These are phyloP conservation scores for Colletotrichum sp. DNA, from an alignment of 2,329 filamentous ascomycete species.

Conservation along the genomic window DNA sequence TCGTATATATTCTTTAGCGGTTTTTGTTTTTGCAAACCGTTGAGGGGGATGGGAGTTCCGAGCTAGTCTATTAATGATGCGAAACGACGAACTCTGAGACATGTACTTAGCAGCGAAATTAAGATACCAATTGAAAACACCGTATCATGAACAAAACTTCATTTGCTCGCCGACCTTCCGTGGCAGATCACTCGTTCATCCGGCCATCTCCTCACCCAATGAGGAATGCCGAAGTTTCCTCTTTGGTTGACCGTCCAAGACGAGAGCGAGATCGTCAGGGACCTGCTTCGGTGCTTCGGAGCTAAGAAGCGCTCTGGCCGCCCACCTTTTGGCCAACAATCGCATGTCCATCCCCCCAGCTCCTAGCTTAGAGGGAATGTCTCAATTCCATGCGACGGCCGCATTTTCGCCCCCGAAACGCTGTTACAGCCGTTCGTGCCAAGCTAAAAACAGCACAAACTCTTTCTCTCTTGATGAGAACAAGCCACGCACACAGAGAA, in stretches of 20 bases:
- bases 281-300: background rate
- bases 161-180: background rate
- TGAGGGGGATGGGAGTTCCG: background rate
- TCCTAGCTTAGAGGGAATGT: background rate
- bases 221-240: background rate
- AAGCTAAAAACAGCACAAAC: background rate
- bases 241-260: background rate
- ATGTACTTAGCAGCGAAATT: background rate
- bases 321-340: background rate
- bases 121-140: background rate
- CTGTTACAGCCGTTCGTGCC: background rate
- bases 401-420: background rate
- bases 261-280: background rate
- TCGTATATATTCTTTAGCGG: background rate
- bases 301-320: constrained; percentile 9
- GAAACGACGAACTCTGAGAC: background rate
- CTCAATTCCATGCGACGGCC: constrained; percentile 11
- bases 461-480: background rate
- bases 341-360: background rate
- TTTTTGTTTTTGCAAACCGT: background rate
- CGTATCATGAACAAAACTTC: background rate
- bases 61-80: background rate
- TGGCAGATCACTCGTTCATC: background rate
- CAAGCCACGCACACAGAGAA: background rate
- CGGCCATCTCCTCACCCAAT: background rate